A percentile compares a stretch with the other conserved stretches of the same genome.
These are phyloP conservation scores for Globisporangium cystogenes DNA, from an alignment of 352 stramenopile species.

Conservation along the genomic window DNA sequence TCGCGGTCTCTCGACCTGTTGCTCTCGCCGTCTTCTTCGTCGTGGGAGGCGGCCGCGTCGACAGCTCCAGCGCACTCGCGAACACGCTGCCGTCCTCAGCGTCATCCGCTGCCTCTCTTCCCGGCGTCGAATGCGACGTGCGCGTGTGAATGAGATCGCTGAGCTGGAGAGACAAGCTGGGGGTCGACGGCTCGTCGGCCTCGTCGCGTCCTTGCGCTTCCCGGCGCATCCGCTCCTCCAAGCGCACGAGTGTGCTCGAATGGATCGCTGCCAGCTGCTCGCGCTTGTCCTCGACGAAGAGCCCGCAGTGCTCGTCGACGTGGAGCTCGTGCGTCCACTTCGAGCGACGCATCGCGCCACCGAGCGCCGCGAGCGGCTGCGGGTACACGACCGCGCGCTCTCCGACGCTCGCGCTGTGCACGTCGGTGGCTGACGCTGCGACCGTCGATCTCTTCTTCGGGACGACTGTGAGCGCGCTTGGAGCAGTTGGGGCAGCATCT, in stretches of 20 bases:
- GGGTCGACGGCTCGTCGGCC: not conserved
- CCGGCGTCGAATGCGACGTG: not conserved
- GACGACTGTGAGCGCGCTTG: slow-evolving; percentile 11
- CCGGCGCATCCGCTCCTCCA: slow-evolving; percentile 43
- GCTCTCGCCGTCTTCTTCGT: not conserved
- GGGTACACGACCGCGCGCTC: slow-evolving; percentile 10
- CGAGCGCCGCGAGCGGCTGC: slow-evolving; percentile 14
- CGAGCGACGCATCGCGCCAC: slow-evolving; percentile 12
- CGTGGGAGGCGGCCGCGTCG: not conserved
- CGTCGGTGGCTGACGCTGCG: slow-evolving; percentile 1
- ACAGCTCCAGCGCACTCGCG: not conserved
- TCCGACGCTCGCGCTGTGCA: not conserved
- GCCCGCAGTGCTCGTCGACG: slow-evolving; percentile 33
- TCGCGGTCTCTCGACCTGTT: slow-evolving; percentile 11
- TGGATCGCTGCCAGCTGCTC: slow-evolving; percentile 29
- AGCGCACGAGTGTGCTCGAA: slow-evolving; percentile 39
- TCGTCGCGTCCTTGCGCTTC: slow-evolving; percentile 10
- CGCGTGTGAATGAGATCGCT: slow-evolving; percentile 6
- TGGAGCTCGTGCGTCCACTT: slow-evolving; percentile 35
- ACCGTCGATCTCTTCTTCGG: slow-evolving; percentile 12
- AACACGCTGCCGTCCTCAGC: not conserved
- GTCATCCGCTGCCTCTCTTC: not conserved
- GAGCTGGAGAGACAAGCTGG: not conserved
- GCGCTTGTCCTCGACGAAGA: slow-evolving; percentile 38
- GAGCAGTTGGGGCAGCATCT: not conserved